Evolutionary conservation across 805 yeast genomes (phyloP).

Genomic region (Ogataea haglerorum): DNA sequence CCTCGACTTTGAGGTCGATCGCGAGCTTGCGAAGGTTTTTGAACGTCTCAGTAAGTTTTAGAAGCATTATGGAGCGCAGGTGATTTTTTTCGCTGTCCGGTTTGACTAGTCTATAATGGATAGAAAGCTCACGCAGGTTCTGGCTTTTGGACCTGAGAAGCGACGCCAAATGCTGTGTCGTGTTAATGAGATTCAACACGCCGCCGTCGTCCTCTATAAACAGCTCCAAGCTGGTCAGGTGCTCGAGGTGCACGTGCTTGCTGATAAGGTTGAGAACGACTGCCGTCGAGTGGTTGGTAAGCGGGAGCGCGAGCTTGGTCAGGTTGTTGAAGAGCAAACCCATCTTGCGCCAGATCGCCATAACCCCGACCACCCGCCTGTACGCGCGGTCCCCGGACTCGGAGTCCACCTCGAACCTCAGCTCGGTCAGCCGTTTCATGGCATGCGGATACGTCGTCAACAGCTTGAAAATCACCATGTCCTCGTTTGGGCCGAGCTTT

Average conservation of each 20-base stretch:
- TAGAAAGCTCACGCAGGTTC: slow-evolving; percentile 22
- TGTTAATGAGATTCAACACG: slow-evolving; percentile 27
- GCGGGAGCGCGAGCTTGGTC: slow-evolving; percentile 25
- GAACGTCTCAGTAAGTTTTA: slow-evolving; percentile 29
- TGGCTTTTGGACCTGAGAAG: slow-evolving; percentile 24
- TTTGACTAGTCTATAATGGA: slow-evolving; percentile 25
- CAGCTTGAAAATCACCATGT: slow-evolving; percentile 31
- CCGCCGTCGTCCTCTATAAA: slow-evolving; percentile 32
- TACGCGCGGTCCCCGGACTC: slow-evolving; percentile 28
- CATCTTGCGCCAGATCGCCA: slow-evolving; percentile 33
- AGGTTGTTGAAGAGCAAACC: slow-evolving; percentile 26
- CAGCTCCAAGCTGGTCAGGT: slow-evolving; percentile 26
- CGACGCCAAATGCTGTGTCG: slow-evolving; percentile 27
- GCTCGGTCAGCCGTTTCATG: slow-evolving; percentile 22
- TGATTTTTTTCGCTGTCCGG: slow-evolving; percentile 33
- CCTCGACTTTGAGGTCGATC: slow-evolving; percentile 27
- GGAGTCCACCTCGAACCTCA: slow-evolving; percentile 25
- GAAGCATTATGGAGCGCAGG: slow-evolving; percentile 31
- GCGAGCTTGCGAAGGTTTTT: slow-evolving; percentile 18
- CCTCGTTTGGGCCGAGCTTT: slow-evolving; percentile 32
- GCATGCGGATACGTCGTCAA: slow-evolving; percentile 28
- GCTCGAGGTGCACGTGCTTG: slow-evolving; percentile 31
- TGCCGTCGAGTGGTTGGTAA: slow-evolving; percentile 33
- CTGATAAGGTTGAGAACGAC: slow-evolving; percentile 28
- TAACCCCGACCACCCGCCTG: slow-evolving; percentile 33